Conservation (phyloP, 805 yeast genomes). For the Pichia ethanolica region DNA sequence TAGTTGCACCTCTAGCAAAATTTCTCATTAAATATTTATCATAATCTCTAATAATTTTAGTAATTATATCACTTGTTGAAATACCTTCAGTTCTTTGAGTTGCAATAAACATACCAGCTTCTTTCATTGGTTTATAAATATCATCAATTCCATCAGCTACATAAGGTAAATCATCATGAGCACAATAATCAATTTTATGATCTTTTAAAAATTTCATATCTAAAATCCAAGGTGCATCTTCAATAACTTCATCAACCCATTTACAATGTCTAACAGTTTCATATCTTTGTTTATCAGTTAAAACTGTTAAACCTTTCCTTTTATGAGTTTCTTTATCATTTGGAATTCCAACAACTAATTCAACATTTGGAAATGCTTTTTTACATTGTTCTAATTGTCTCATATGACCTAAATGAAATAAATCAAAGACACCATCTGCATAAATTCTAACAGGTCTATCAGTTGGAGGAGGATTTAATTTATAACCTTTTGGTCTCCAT, state of each 20-base stretch:
- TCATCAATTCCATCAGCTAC: conserved; percentile 86
- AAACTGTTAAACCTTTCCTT: conserved; percentile 87
- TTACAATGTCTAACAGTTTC: conserved; percentile 89
- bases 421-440: conserved; percentile 97
- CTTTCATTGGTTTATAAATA: conserved; percentile 87
- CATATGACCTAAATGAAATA: conserved; percentile 97
- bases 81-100: conserved; percentile 97
- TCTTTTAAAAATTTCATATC: conserved; percentile 69
- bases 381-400: conserved; percentile 95
- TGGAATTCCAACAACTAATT: conserved; percentile 86
- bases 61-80: conserved; percentile 91
- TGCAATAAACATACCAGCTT: conserved; percentile 81
- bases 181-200: conserved; percentile 90
- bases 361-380: conserved; percentile 78
- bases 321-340: conserved; percentile 86
- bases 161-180: conserved; percentile 96
- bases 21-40: conserved; percentile 95
- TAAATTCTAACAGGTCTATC: conserved; percentile 88
- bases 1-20: conserved; percentile 94
- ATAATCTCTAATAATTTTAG: conserved; percentile 90
- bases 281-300: conserved; percentile 78
- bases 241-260: conserved; percentile 97
- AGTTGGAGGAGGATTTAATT: conserved; percentile 72
- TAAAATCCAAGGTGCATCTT: conserved; percentile 93
- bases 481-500: conserved; percentile 73